Evolutionary conservation across 805 yeast species (phyloP), one percentile per base, ranked within the genome.

Genomic region (Yamadazyma olivae): DNA sequence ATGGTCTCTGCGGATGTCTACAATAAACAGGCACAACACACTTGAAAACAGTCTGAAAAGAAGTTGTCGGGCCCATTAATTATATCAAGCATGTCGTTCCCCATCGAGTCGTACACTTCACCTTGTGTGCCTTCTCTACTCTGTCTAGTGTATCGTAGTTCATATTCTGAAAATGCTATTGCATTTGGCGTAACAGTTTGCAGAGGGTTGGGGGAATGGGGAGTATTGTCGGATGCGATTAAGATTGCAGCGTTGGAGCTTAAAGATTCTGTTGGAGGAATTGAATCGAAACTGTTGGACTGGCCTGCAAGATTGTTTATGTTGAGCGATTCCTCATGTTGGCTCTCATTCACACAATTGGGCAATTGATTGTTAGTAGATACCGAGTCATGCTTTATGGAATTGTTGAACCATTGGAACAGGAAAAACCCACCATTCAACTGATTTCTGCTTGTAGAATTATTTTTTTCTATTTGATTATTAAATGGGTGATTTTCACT

Each of bases 401-500:
- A n/a, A 3, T 25, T 30, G 19, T 31, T 15, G 18, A 35, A 30
- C 34, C 39, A 35, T 10, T 13, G 26, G 5, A 19, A 26, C 17
- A 31, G 28, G 17, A 35, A 35, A 17, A 27, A 30, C 3, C 36
- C 21, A 17, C 16, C 25, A 21, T 14, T n/a, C n/a, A n/a, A n/a
- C n/a, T n/a, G n/a, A n/a, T n/a, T n/a, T n/a, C n/a, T 23, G 15
- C 32, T 33, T 9, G 30, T 7, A 17, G 30, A 14, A 10, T 16
- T 6, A 6, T 27, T 27, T 16, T 15, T 15, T 17, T 16, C 18
- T 7, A 13, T n/a, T n/a, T n/a, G n/a, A n/a, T n/a, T 33, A 29
- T 55, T 59, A 33, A 56, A 65, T n/a, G 69, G 68, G 35, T 64
- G 70, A 5, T 18, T 36, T 0, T 57, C 64, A 13, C 37, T 31